Evolutionary conservation across 2,329 filamentous ascomycete species (phyloP).

Genomic region (Botrytis hyacinthi): DNA sequence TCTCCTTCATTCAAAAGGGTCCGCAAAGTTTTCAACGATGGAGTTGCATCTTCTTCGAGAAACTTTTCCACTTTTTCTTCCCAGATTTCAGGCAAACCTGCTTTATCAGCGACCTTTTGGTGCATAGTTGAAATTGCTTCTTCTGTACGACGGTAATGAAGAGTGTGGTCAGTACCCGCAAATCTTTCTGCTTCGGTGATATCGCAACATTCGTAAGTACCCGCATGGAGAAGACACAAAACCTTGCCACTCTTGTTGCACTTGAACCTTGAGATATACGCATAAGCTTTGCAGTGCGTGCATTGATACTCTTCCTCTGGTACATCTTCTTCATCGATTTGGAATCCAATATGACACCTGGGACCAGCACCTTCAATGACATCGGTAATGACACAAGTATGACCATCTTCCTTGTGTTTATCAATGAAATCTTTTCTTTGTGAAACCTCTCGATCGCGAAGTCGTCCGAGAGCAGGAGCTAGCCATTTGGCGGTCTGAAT

Average conservation of each 20-base stretch:
- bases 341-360: slow-evolving; percentile 59
- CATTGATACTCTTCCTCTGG: slow-evolving; percentile 93
- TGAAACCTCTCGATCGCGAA: slow-evolving; percentile 68
- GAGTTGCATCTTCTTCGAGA: slow-evolving; percentile 78
- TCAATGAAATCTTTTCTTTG: slow-evolving; percentile 67
- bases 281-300: slow-evolving; percentile 85
- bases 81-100: slow-evolving; percentile 82
- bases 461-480: slow-evolving; percentile 77
- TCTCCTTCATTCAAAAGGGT: slow-evolving; percentile 88
- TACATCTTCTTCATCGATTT: slow-evolving; percentile 70
- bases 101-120: slow-evolving; percentile 81
- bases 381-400: slow-evolving; percentile 38
- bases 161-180: slow-evolving; percentile 65
- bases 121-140: slow-evolving; percentile 65
- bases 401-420: slow-evolving; percentile 56
- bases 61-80: slow-evolving; percentile 83
- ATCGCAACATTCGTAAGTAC: slow-evolving; percentile 77
- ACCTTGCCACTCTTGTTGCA: slow-evolving; percentile 80
- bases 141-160: slow-evolving; percentile 75
- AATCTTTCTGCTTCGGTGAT: slow-evolving; percentile 65
- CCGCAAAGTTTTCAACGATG: slow-evolving; percentile 81
- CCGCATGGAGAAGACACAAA: slow-evolving; percentile 79
- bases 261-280: slow-evolving; percentile 85
- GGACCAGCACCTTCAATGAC: slow-evolving; percentile 33
- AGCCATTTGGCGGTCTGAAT: slow-evolving; percentile 97